phyloP scores from a whole-genome alignment of 805 yeast genomes.

The Candida michaelii region DNA sequence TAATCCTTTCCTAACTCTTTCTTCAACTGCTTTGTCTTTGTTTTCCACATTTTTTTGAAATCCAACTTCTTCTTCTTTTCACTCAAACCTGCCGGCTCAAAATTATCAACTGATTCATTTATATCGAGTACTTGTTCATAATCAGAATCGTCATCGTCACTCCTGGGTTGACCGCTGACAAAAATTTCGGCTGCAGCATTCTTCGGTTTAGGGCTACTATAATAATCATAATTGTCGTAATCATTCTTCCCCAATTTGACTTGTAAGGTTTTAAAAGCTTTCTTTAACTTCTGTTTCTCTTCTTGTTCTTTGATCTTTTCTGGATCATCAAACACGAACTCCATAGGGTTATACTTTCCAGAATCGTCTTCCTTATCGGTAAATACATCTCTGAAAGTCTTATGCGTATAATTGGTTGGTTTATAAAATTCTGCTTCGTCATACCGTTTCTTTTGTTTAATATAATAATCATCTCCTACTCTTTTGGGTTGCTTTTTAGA shows the following conservation, averaged over 20 bases:
- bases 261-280: conserved; percentile 29
- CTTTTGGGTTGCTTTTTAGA: background rate
- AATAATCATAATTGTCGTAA: conserved; percentile 37
- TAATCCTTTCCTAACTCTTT: conserved; percentile 26
- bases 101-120: conserved; percentile 7
- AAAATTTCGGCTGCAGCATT: conserved; percentile 20
- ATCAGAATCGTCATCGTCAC: conserved; percentile 19
- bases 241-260: conserved; percentile 31
- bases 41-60: conserved; percentile 17
- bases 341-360: conserved; percentile 38
- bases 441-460: conserved; percentile 34
- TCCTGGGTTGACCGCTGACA: conserved; percentile 17
- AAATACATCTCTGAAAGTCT: conserved; percentile 40
- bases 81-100: conserved; percentile 11
- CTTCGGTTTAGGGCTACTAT: conserved; percentile 16
- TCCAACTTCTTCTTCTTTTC: conserved; percentile 16
- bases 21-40: conserved; percentile 22
- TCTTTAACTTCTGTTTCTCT: conserved; percentile 23
- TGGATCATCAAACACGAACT: conserved; percentile 35
- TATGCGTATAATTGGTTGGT: conserved; percentile 39
- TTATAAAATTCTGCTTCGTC: conserved; percentile 31
- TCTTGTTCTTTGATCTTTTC: conserved; percentile 20
- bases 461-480: conserved; percentile 31
- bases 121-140: conserved; percentile 11
- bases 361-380: conserved; percentile 28